Evolutionary conservation across 352 stramenopile genomes (phyloP).

Genomic region (Thalassiosira exigua): DNA sequence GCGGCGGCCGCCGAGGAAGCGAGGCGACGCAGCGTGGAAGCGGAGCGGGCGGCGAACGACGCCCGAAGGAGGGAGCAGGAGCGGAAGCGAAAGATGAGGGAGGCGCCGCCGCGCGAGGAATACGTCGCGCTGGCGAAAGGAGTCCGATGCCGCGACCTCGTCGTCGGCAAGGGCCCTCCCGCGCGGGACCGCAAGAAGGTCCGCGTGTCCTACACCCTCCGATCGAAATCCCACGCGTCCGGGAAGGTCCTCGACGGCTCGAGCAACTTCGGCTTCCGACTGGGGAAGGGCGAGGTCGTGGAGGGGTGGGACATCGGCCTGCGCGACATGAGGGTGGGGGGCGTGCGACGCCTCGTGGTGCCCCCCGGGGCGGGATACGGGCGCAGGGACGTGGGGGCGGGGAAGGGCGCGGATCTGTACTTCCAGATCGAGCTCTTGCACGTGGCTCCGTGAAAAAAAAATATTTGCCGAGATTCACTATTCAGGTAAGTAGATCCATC

Average conservation of each 20-base stretch:
- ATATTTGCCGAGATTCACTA: too few species aligned
- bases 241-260: conserved; percentile 67
- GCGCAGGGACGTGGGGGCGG: conserved; percentile 59
- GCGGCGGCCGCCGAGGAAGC: neutral
- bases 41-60: conserved; percentile 15
- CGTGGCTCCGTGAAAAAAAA: too few species aligned
- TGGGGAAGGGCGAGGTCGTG: conserved; percentile 78
- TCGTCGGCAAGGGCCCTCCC: conserved; percentile 6
- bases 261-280: conserved; percentile 69
- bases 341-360: conserved; percentile 64
- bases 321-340: conserved; percentile 66
- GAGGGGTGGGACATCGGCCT: conserved; percentile 76
- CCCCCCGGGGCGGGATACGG: conserved; percentile 68
- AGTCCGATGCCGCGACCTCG: neutral
- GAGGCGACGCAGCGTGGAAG: neutral
- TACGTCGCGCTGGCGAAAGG: conserved; percentile 27
- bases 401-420: conserved; percentile 52
- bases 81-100: conserved; percentile 19
- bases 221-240: conserved; percentile 34
- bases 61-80: conserved; percentile 29
- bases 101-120: neutral
- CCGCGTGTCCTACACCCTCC: neutral
- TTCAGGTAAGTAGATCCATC: too few species aligned
- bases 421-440: too few species aligned
- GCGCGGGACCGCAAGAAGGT: conserved; percentile 21